These are phyloP conservation scores for Aspergillus candidus DNA, from an alignment of 2,329 filamentous ascomycete genomes.

Conservation along the genomic window DNA sequence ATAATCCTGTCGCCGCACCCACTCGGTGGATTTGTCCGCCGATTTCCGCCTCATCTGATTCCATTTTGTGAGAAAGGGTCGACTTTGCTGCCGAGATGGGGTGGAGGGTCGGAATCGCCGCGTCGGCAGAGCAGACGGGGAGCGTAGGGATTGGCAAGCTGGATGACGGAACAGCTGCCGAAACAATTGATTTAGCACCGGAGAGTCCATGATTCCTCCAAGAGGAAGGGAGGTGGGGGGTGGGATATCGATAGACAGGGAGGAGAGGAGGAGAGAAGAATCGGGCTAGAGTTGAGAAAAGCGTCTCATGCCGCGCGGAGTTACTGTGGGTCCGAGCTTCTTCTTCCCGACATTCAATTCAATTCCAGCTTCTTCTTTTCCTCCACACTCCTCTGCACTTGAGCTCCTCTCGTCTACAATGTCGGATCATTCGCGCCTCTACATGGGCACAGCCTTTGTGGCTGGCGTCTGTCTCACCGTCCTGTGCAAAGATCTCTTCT, in stretches of 20 bases:
- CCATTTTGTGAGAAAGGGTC: conserved; percentile 31
- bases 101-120: conserved; percentile 19
- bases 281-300: conserved; percentile 14
- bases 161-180: conserved; percentile 76
- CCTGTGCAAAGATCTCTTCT: conserved; percentile 71
- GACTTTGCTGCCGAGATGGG: conserved; percentile 27
- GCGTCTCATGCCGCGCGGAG: background rate
- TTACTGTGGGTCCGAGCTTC: conserved; percentile 34
- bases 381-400: background rate
- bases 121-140: conserved; percentile 22
- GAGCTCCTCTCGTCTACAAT: conserved; percentile 17
- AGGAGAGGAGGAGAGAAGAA: conserved; percentile 16
- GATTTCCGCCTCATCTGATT: conserved; percentile 33
- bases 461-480: conserved; percentile 69
- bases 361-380: background rate
- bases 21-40: conserved; percentile 59
- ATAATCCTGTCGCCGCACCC: conserved; percentile 79
- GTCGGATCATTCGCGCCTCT: conserved; percentile 40
- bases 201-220: conserved; percentile 65
- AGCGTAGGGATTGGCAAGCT: conserved; percentile 53
- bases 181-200: conserved; percentile 70
- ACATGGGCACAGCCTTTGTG: conserved; percentile 66
- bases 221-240: conserved; percentile 4
- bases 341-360: conserved; percentile 10
- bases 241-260: conserved; percentile 3